Evolutionary conservation across 345 rosid species (phyloP).

Genomic region (Eucalyptus erythrocorys): DNA sequence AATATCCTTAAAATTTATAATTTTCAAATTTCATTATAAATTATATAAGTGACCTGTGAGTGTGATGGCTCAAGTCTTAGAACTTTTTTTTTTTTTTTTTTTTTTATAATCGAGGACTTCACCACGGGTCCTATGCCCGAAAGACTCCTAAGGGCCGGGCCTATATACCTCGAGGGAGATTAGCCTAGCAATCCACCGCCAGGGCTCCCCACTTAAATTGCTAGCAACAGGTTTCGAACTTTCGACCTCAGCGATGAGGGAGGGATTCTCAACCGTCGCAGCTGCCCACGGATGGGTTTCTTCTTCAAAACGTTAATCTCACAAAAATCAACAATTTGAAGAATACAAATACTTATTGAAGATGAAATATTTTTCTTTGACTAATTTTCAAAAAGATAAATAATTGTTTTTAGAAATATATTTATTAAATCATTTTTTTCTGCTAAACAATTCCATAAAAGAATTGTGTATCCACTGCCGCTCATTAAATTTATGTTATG

Average conservation of each 20-base stretch:
- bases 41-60: background rate
- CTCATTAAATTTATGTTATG: background rate
- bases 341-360: background rate
- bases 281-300: too few relatives aligned
- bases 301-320: background rate
- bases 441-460: background rate
- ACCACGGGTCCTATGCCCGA: too few relatives aligned
- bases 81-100: too few relatives aligned
- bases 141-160: too few relatives aligned
- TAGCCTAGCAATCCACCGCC: too few relatives aligned
- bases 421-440: background rate
- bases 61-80: background rate
- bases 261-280: too few relatives aligned
- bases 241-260: too few relatives aligned
- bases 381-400: background rate
- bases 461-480: background rate
- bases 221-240: too few relatives aligned
- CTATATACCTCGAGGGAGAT: too few relatives aligned
- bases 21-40: background rate
- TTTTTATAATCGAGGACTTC: too few relatives aligned
- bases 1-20: background rate
- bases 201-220: too few relatives aligned
- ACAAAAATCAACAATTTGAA: background rate
- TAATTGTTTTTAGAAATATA: background rate
- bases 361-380: background rate